These are phyloP conservation scores for Leptographium flavum DNA, from an alignment of 2,329 filamentous ascomycete genomes.

Conservation along the genomic window DNA sequence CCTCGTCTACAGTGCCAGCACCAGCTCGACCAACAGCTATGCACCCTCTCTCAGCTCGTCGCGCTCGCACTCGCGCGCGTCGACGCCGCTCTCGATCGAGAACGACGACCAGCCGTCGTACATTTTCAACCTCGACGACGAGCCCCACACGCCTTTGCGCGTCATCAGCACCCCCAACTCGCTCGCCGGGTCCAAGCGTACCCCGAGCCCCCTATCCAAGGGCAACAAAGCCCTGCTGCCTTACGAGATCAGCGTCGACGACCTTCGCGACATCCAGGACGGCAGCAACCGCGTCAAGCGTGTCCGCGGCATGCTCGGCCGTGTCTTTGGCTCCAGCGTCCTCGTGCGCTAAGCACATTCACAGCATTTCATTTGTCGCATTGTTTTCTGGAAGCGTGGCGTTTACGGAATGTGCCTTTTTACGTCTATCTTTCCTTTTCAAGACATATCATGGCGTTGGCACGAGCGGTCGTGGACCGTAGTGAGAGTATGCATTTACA, in stretches of 20 bases:
- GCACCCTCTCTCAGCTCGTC: constrained; percentile 32
- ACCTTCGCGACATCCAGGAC: constrained; percentile 35
- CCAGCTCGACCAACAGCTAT: constrained; percentile 29
- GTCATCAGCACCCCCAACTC: constrained; percentile 13
- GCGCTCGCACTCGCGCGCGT: constrained; percentile 28
- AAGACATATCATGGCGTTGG: constrained; percentile 1
- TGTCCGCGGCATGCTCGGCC: constrained; percentile 36
- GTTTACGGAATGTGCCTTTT: background rate
- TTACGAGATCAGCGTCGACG: constrained; percentile 40
- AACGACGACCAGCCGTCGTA: constrained; percentile 25
- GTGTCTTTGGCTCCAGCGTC: constrained; percentile 31
- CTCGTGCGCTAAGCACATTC: constrained; percentile 20
- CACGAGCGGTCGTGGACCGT: background rate
- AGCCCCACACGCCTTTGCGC: constrained; percentile 34
- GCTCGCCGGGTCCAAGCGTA: constrained; percentile 9
- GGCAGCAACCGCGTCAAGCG: constrained; percentile 31
- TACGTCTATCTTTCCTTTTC: background rate
- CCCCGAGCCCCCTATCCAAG: constrained; percentile 6
- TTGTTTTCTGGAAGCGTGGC: constrained; percentile 1
- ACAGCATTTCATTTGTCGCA: background rate
- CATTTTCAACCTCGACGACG: constrained; percentile 24
- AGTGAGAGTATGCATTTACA: background rate
- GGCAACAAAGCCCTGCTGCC: constrained; percentile 24
- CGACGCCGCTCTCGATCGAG: constrained; percentile 32
- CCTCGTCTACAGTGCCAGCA: constrained; percentile 27